These are phyloP conservation scores for Penicillium odoratum DNA, from an alignment of 495 filamentous ascomycete species.

Conservation along the genomic window DNA sequence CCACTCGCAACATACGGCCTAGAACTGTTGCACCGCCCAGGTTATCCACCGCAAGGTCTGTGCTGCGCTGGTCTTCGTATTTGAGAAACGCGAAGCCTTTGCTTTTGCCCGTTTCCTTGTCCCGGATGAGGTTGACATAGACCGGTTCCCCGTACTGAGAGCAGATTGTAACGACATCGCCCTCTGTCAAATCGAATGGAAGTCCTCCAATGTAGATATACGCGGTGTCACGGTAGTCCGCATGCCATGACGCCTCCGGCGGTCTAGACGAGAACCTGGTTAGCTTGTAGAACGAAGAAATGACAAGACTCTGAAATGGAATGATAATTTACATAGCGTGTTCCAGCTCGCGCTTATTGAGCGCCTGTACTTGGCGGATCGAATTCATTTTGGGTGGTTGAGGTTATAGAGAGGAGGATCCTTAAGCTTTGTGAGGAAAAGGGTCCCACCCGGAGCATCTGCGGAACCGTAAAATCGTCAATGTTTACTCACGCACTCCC, in stretches of 20 bases:
- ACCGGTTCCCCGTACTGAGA: conserved; percentile 95
- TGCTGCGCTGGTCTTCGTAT: conserved; percentile 97
- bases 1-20: conserved; percentile 79
- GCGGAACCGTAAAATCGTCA: conserved; percentile 33
- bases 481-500: conserved; percentile 30
- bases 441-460: conserved; percentile 27
- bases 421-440: conserved; percentile 14
- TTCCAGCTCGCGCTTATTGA: conserved; percentile 95
- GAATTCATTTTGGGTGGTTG: conserved; percentile 67
- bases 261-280: conserved; percentile 44
- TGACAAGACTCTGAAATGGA: background rate
- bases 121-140: conserved; percentile 83
- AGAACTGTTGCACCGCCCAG: conserved; percentile 81
- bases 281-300: conserved; percentile 12
- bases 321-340: conserved; percentile 61
- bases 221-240: conserved; percentile 95
- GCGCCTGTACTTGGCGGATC: conserved; percentile 84
- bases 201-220: conserved; percentile 96
- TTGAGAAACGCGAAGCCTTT: conserved; percentile 94
- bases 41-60: conserved; percentile 94
- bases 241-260: conserved; percentile 91
- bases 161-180: conserved; percentile 95
- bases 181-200: conserved; percentile 90
- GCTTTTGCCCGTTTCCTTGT: conserved; percentile 94
- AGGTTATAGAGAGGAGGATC: conserved; percentile 10